Evolutionary conservation across 805 yeast species (phyloP).

Genomic region (Suhomyces xylopsoci): DNA sequence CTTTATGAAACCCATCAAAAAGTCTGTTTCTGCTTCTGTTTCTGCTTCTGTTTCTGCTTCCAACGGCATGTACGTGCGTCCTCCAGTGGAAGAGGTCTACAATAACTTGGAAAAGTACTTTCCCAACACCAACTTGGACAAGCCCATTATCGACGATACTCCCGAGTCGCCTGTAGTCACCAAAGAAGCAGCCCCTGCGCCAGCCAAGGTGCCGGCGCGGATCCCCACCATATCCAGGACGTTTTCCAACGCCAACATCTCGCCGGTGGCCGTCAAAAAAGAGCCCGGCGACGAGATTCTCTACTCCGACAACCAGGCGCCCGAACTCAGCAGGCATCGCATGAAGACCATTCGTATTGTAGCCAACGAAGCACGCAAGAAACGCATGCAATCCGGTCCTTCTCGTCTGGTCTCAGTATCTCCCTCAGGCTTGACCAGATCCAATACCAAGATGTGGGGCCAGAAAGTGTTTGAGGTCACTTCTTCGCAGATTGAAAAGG

Average conservation of each 20-base stretch:
- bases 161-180: conserved; percentile 48
- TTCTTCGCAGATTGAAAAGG: conserved; percentile 59
- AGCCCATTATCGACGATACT: conserved; percentile 79
- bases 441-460: conserved; percentile 97
- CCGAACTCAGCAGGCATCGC: conserved; percentile 48
- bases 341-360: conserved; percentile 92
- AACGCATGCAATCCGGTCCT: conserved; percentile 17
- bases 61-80: conserved; percentile 75
- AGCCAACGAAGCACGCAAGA: conserved; percentile 76
- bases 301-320: conserved; percentile 35
- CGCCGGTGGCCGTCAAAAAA: conserved; percentile 26
- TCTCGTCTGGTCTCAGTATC: conserved; percentile 6
- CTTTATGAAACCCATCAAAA: conserved; percentile 12
- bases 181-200: neutral
- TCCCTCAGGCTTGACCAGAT: conserved; percentile 50
- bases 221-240: conserved; percentile 40
- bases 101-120: conserved; percentile 88
- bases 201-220: conserved; percentile 9
- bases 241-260: conserved; percentile 41
- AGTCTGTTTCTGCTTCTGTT: no score
- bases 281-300: conserved; percentile 33
- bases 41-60: no score
- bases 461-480: conserved; percentile 88
- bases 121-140: conserved; percentile 89
- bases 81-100: conserved; percentile 91